phyloP scores from a whole-genome alignment of 1,284 basidiomycete species.

The Malassezia globosa region DNA sequence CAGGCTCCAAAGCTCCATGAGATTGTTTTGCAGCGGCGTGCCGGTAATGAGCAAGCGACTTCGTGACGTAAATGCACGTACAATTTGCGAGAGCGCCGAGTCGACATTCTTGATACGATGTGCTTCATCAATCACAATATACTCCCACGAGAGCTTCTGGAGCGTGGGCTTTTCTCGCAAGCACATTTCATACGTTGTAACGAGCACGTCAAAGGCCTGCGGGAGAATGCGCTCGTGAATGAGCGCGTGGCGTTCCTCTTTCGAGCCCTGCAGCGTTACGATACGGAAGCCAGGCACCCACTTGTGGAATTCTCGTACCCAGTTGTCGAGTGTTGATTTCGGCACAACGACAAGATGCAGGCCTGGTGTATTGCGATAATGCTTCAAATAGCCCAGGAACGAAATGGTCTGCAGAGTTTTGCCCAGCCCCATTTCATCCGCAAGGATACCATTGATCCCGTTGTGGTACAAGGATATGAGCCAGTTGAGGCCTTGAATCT shows the following conservation, averaged over 20 bases:
- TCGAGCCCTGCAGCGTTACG: conserved; percentile 69
- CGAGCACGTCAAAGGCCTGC: conserved; percentile 83
- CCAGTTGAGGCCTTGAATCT: conserved; percentile 93
- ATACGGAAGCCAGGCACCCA: conserved; percentile 80
- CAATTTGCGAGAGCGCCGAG: conserved; percentile 88
- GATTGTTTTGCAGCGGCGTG: conserved; percentile 91
- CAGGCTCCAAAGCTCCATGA: conserved; percentile 91
- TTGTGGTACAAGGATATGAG: conserved; percentile 53
- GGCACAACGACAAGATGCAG: conserved; percentile 93
- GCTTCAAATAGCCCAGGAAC: conserved; percentile 87
- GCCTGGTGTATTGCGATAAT: conserved; percentile 64
- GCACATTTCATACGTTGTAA: conserved; percentile 96
- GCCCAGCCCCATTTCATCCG: conserved; percentile 68
- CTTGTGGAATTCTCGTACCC: conserved; percentile 79
- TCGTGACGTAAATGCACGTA: conserved; percentile 76
- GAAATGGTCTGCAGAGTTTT: conserved; percentile 97
- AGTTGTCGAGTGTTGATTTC: conserved; percentile 94
- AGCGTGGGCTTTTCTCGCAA: conserved; percentile 82
- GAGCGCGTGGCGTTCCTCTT: conserved; percentile 75
- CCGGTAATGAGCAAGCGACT: conserved; percentile 89
- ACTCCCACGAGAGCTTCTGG: conserved; percentile 93
- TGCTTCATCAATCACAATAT: conserved; percentile 97
- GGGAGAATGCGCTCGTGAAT: conserved; percentile 69
- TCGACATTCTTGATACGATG: conserved; percentile 99
- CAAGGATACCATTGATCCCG: conserved; percentile 41